Evolutionary conservation across 2,329 filamentous ascomycete species (phyloP), one percentile per base, ranked within the genome.

Genomic region (Ophiostoma novo-ulmi): DNA sequence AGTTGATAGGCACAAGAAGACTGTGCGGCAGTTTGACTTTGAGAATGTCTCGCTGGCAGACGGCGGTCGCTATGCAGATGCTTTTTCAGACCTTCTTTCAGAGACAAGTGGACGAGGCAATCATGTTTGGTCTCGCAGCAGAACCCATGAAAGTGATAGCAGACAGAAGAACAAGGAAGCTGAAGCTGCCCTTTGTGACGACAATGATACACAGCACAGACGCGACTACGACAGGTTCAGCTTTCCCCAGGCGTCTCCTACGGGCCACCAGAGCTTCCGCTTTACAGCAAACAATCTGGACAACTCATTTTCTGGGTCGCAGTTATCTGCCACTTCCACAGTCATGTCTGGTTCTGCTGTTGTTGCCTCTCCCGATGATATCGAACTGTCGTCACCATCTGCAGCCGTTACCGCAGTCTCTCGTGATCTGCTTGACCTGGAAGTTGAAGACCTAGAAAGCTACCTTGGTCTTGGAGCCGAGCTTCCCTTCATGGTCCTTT

Each of bases 1-100:
- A 73, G 88, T 95, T 71, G 80, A 83, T 68, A 81, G 82, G 14
- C 92, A 97, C 79, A 85, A 87, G 39, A 81, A 82, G 70, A 89
- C 88, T 0, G 86, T 96, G 65, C 84, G 86, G 73, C 90, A 94
- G 76, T 92, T 94, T 76, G 89, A 93, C 77, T 93, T 96, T 78
- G 89, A 93, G 77, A 89, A 91, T 73, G 88, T 94, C 22, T 83
- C 85, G 39, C 84, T 97, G 63, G 84, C 88, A 68, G 85, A 86
- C 72, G 82, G 82, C 44, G 92, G 91, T 38, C 89, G 84, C 71
- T 97, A 92, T 92, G 90, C 95, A 71, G 89, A 93, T 39, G 92
- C 92, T 0, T 85, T 97, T n/a, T 87, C 88, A 55, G 90, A 91
- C 1, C 81, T 96, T 71, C 87, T 85, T 76, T 76, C 82, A 76